Percentiles rank a stretch among this genome's conserved stretches.
phyloP scores from a whole-genome alignment of 177 flowering plant genomes.

The Vitis hybrid region DNA sequence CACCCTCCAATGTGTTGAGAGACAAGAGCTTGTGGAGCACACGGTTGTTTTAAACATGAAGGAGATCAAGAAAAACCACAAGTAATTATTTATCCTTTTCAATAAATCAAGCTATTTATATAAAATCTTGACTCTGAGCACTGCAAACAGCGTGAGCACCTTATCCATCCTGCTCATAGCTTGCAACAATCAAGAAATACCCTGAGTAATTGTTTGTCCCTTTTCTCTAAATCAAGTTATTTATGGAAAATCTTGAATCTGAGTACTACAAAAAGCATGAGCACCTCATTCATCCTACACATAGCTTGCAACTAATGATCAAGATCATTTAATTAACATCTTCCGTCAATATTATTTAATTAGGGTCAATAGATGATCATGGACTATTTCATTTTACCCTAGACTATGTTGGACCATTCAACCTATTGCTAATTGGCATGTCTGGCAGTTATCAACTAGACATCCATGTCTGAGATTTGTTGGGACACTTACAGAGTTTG shows the following conservation, averaged over 20 bases:
- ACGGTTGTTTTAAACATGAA: conserved; percentile 76
- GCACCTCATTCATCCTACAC: not conserved
- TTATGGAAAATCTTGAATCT: not conserved
- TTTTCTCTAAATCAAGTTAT: not conserved
- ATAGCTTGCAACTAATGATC: not conserved
- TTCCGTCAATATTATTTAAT: no score
- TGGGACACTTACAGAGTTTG: no score
- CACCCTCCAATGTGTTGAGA: conserved; percentile 95
- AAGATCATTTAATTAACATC: no score
- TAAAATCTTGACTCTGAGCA: conserved; percentile 1
- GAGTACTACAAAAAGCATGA: not conserved
- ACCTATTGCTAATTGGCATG: no score
- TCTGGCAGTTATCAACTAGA: no score
- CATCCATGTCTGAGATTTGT: no score
- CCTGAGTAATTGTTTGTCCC: conserved; percentile 37
- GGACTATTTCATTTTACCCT: no score
- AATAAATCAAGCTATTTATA: not conserved
- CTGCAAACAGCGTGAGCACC: not conserved
- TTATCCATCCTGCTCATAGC: not conserved
- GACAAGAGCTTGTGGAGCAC: conserved; percentile 95
- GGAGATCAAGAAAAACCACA: conserved; percentile 91
- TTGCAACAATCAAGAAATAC: no score
- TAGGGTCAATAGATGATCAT: no score
- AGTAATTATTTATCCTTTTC: conserved; percentile 39
- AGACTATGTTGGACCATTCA: no score